phyloP scores from a whole-genome alignment of 495 filamentous ascomycete species.

The Hypoxylon lienhwacheense region DNA sequence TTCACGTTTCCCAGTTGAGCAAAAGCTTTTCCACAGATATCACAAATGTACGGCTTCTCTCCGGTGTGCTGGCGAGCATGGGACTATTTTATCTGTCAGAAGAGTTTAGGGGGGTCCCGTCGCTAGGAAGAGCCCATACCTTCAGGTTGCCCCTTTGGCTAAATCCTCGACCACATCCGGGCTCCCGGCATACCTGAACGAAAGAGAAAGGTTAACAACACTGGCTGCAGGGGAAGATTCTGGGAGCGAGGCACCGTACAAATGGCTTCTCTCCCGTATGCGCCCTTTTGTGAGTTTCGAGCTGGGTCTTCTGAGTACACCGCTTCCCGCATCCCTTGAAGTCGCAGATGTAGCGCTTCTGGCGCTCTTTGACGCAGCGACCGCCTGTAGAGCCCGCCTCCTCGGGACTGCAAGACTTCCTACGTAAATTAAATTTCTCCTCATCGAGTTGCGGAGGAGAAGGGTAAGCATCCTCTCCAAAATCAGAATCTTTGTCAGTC shows the following conservation, averaged over 20 bases:
- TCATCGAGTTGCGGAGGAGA: conserved; percentile 24
- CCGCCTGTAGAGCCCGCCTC: background rate
- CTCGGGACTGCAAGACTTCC: conserved; percentile 22
- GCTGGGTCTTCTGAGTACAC: conserved; percentile 90
- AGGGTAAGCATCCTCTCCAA: conserved; percentile 20
- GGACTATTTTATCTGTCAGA: conserved; percentile 55
- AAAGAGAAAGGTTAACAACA: background rate
- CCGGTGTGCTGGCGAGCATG: conserved; percentile 82
- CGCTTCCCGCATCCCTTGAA: conserved; percentile 76
- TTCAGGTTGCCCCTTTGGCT: conserved; percentile 88
- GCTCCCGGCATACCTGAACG: conserved; percentile 68
- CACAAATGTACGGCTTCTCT: conserved; percentile 82
- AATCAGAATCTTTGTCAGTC: conserved; percentile 22
- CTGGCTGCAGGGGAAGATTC: background rate
- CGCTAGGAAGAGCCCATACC: conserved; percentile 50
- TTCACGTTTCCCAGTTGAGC: conserved; percentile 85
- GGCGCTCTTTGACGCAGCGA: conserved; percentile 20
- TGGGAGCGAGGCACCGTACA: conserved; percentile 55
- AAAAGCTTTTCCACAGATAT: conserved; percentile 78
- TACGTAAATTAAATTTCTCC: conserved; percentile 29
- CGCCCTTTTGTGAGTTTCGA: conserved; percentile 86
- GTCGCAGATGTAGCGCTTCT: conserved; percentile 75
- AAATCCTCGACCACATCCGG: conserved; percentile 76
- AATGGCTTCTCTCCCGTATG: conserved; percentile 93
- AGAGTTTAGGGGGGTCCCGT: background rate